phyloP scores from a whole-genome alignment of 305 asterid genomes.

The Solanum hybrid region DNA sequence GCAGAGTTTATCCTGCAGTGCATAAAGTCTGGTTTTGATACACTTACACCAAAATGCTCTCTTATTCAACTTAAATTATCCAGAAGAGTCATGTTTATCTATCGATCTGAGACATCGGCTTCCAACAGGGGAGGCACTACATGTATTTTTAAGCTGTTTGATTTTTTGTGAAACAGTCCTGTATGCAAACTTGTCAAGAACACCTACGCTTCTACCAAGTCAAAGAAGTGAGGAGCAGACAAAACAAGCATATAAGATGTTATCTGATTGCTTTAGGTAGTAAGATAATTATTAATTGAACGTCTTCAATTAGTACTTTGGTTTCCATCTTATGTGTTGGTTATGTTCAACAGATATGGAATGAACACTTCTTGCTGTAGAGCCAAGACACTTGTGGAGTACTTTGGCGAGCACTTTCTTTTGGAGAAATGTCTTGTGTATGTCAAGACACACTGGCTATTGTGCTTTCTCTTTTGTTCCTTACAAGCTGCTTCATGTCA shows the following conservation, averaged over 20 bases:
- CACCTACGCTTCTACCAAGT: conserved; percentile 69
- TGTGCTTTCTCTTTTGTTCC: neutral
- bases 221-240: conserved; percentile 67
- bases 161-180: conserved; percentile 45
- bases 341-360: conserved; percentile 52
- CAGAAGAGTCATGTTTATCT: neutral
- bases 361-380: conserved; percentile 52
- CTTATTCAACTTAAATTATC: neutral
- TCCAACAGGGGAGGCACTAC: neutral
- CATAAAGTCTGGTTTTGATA: neutral
- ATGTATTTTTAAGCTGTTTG: conserved; percentile 9
- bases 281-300: neutral
- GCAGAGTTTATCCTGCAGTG: neutral
- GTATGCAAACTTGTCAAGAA: conserved; percentile 52
- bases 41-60: neutral
- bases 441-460: conserved; percentile 16
- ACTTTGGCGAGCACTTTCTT: conserved; percentile 67
- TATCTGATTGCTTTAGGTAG: conserved; percentile 76
- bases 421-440: conserved; percentile 53
- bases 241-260: conserved; percentile 59
- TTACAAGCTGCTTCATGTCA: neutral
- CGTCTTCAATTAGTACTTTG: neutral
- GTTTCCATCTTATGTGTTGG: conserved; percentile 11
- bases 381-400: conserved; percentile 64
- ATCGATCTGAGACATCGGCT: neutral